A percentile compares a stretch with the other conserved stretches of the same genome.
phyloP scores from a whole-genome alignment of 441 rosid genomes.

The Brassica balearica region DNA sequence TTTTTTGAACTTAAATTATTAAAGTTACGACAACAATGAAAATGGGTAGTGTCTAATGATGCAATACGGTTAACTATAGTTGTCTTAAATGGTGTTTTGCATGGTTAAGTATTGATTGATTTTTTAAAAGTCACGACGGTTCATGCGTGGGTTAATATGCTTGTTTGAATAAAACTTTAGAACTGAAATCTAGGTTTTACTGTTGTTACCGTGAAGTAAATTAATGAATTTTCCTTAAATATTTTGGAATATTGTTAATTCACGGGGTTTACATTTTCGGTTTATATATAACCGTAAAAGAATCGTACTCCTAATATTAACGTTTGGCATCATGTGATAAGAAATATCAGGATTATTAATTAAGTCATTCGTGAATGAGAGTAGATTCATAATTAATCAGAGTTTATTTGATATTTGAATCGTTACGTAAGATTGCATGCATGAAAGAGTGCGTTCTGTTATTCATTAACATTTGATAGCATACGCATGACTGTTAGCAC shows the following conservation, averaged over 20 bases:
- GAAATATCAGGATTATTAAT: neutral
- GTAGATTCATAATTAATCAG: neutral
- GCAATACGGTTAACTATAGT: neutral
- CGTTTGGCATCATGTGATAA: neutral
- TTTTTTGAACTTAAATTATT: neutral
- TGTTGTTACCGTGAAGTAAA: neutral
- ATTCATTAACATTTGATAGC: neutral
- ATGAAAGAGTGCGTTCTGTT: neutral
- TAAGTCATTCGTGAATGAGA: neutral
- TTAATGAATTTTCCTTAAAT: neutral
- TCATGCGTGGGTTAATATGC: neutral
- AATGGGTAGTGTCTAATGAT: neutral
- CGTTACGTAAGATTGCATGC: neutral
- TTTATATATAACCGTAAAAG: neutral
- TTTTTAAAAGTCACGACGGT: neutral
- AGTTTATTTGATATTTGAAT: neutral
- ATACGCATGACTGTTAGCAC: neutral
- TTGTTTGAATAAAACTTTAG: neutral
- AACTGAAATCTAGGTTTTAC: neutral
- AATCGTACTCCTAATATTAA: neutral
- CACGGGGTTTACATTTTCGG: neutral
- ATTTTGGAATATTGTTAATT: too few species aligned
- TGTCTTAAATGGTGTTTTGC: neutral
- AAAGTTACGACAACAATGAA: neutral
- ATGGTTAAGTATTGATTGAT: neutral